phyloP scores from a whole-genome alignment of 1,284 basidiomycete species.

The Tilletia setariae region DNA sequence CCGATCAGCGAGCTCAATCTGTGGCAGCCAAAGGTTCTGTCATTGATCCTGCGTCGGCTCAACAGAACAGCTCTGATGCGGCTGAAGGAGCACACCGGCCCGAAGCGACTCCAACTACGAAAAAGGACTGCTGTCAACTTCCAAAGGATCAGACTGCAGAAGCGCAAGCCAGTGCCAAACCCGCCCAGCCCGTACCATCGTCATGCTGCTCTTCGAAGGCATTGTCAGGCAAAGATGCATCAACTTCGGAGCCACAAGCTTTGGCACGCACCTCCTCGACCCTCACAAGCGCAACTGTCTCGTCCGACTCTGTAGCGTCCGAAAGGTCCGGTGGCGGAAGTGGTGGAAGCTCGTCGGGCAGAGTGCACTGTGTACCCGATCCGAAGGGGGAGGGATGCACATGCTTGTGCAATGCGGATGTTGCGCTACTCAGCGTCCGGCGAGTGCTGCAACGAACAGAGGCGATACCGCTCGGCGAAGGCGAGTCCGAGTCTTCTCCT shows the following conservation, averaged over 20 bases:
- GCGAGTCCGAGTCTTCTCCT: background rate
- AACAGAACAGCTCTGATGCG: background rate
- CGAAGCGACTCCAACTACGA: background rate
- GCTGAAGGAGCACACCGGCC: background rate
- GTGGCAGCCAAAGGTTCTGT: background rate
- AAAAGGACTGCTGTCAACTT: background rate
- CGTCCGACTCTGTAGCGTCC: too few species aligned
- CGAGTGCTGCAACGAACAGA: conserved; percentile 22
- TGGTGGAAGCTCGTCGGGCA: background rate
- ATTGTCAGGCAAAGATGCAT: too few species aligned
- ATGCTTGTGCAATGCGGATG: conserved; percentile 46
- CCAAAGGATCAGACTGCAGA: too few species aligned
- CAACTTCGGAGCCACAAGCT: too few species aligned
- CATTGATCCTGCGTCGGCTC: background rate
- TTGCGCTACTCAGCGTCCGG: conserved; percentile 42
- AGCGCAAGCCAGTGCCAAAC: too few species aligned
- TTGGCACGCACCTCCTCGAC: too few species aligned
- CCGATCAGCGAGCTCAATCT: background rate
- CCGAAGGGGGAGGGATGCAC: conserved; percentile 49
- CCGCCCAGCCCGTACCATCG: too few species aligned
- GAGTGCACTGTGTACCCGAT: conserved; percentile 52
- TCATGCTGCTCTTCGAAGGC: too few species aligned
- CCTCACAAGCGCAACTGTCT: too few species aligned
- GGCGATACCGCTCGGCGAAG: conserved; percentile 14
- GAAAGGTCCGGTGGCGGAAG: too few species aligned